Base-by-base conservation (phyloP, 129 eudicot species). In the Flaveria brownii region DNA sequence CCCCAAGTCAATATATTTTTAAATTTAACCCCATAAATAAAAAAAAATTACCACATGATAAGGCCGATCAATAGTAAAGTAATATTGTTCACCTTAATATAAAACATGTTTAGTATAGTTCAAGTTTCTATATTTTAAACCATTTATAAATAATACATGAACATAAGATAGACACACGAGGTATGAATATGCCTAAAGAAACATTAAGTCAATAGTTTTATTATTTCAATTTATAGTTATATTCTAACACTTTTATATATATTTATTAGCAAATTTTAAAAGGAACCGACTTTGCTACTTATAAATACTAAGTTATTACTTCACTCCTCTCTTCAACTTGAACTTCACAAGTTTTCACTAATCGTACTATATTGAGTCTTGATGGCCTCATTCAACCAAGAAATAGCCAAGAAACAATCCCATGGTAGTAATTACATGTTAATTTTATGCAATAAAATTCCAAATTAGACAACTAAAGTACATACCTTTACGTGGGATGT, bases 321-420 rank as follows among this genome's bases (percentile, higher is more conserved):
- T 36, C 8, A 36, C 7, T 36, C 41, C 41, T 57, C 7, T 78
- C 52, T 70, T 64, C n/a, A 66, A 41, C 49, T 14, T 22, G 23
- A 67, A 39, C 18, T 42, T 54, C n/a, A 74, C 68, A 16, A 68
- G 28, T 52, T 77, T 68, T 15, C 36, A 33, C 9, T n/a, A 68
- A 16, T 33, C 16, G 30, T 43, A 77, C 43, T 6, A 20, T 25
- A 2, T 61, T 61, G 18, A 61, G 6, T 61, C 52, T 78, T 46
- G 70, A 79, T 87, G 86, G 82, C 83, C 56, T 87, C 96, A 28
- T 66, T 83, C 20, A 91, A 92, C 61, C 96, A 88, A 26, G 93
- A 90, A 77, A 68, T 90, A 70, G 96, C 96, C 78, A 90, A 88
- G 82, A 96, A 88, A 39, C 87, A 88, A 66, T 84, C 96, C 80